Evolutionary conservation across 495 filamentous ascomycete species (phyloP), one percentile per base, ranked within the genome.

Genomic region (Penicillium canescens): DNA sequence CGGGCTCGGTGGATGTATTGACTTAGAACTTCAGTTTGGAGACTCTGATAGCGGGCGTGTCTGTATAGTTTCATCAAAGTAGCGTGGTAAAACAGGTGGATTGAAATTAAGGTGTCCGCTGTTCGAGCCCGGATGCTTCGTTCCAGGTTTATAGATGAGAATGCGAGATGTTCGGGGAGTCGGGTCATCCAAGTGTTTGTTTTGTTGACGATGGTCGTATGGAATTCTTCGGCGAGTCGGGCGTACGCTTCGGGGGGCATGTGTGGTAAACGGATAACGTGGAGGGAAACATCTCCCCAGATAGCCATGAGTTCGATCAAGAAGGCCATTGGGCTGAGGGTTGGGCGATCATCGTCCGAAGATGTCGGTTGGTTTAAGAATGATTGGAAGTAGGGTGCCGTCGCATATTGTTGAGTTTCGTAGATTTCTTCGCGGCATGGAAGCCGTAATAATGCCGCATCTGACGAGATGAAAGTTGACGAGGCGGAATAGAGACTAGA

Each of bases 61-160:
- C 86, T 78, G 54, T 88, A 85, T 7, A 88, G 72, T 39, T 82
- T 81, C 69, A 87, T 79, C 47, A 79, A 61, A 3, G 80, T 79
- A 21, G 77, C 72, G 62, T 87, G 81, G 63, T 86, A 84, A 21
- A 88, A 66, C 23, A 86, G 61, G 58, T 89, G 85, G 55, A 85
- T 78, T 0, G 75, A 74, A 44, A 88, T 65, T 55, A 84, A 85
- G 0, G 78, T 70, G 7, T 79, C 79, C 1, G 72, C 65, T 57
- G 76, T 76, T n/a, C 75, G 76, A 4, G 67, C 60, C 6, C 68
- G 61, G 31, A 78, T 74, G 28, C 69, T 77, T 42, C 63, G 61
- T 16, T 79, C 74, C 33, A 86, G 63, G 50, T 84, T 86, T 44
- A 74, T 57, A 0, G 70, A 56, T 12, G 76, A 78, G 59, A 80